These are phyloP conservation scores for Rhizopus stolonifer DNA, from an alignment of 371 early-diverging fungal genomes.

Conservation along the genomic window DNA sequence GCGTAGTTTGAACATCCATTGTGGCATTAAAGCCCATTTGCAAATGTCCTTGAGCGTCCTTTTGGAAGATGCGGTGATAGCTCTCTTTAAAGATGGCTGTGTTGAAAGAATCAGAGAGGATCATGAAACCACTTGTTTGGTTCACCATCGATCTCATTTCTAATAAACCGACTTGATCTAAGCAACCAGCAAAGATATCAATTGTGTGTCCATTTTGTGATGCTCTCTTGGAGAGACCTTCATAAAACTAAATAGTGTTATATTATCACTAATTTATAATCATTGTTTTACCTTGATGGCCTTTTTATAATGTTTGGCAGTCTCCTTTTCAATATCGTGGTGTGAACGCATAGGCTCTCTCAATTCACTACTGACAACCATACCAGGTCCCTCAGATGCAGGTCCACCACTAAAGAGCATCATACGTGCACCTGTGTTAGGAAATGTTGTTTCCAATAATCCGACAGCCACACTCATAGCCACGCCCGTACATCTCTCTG, in stretches of 20 bases:
- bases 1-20: conserved; percentile 93
- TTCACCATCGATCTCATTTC: conserved; percentile 97
- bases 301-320: conserved; percentile 90
- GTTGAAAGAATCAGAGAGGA: conserved; percentile 96
- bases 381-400: conserved; percentile 98
- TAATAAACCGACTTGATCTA: conserved; percentile 72
- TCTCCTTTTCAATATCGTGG: conserved; percentile 96
- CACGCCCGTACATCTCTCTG: conserved; percentile 97
- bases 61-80: conserved; percentile 90
- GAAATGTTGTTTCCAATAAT: conserved; percentile 92
- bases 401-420: conserved; percentile 99
- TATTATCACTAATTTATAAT: not conserved
- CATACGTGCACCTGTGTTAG: conserved; percentile 93
- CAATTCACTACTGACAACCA: conserved; percentile 91
- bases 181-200: conserved; percentile 55
- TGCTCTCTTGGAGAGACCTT: conserved; percentile 85
- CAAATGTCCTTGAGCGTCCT: conserved; percentile 86
- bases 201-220: conserved; percentile 60
- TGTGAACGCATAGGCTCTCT: conserved; percentile 95
- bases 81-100: conserved; percentile 96
- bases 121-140: conserved; percentile 93
- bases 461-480: conserved; percentile 96
- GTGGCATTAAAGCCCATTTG: conserved; percentile 98
- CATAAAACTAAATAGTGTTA: conserved; percentile 77
- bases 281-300: conserved; percentile 66